Conservation (phyloP, 345 rosid genomes). For the Gossypium thurberi region DNA sequence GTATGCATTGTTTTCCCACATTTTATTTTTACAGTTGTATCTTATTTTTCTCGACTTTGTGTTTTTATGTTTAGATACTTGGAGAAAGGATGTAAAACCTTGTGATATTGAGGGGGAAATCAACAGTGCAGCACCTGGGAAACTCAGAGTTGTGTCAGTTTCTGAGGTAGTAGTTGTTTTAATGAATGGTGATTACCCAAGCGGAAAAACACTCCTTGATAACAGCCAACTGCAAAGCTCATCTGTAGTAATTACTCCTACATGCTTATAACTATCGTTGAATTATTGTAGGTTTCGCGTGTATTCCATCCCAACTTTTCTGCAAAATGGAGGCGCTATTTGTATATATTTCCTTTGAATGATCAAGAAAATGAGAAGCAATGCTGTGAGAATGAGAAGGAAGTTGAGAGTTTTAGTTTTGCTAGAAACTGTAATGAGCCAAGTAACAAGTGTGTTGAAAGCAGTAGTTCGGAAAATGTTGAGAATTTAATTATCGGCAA, state of each 20-base stretch:
- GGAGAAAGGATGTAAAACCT: constrained; percentile 71
- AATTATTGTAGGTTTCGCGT: constrained; percentile 58
- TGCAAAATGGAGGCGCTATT: constrained; percentile 94
- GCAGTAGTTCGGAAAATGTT: constrained; percentile 20
- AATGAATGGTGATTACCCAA: neutral
- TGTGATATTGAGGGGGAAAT: constrained; percentile 55
- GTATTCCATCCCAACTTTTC: constrained; percentile 89
- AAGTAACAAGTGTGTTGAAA: constrained; percentile 29
- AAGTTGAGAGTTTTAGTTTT: constrained; percentile 19
- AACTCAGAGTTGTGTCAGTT: constrained; percentile 60
- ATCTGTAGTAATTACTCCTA: neutral
- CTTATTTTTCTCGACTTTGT: constrained; percentile 1
- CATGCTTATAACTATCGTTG: constrained; percentile 6
- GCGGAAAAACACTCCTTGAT: neutral
- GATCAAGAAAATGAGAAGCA: constrained; percentile 36
- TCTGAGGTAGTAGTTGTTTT: constrained; percentile 45
- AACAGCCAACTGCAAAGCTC: neutral
- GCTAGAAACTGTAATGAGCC: constrained; percentile 17
- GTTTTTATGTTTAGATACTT: constrained; percentile 55
- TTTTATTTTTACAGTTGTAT: neutral
- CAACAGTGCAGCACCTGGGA: constrained; percentile 57
- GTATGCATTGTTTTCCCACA: neutral
- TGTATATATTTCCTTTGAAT: constrained; percentile 75
- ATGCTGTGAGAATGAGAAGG: constrained; percentile 25
- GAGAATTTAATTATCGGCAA: constrained; percentile 22